phyloP scores from a whole-genome alignment of 2,329 filamentous ascomycete species.

The Fusarium penzigii region DNA sequence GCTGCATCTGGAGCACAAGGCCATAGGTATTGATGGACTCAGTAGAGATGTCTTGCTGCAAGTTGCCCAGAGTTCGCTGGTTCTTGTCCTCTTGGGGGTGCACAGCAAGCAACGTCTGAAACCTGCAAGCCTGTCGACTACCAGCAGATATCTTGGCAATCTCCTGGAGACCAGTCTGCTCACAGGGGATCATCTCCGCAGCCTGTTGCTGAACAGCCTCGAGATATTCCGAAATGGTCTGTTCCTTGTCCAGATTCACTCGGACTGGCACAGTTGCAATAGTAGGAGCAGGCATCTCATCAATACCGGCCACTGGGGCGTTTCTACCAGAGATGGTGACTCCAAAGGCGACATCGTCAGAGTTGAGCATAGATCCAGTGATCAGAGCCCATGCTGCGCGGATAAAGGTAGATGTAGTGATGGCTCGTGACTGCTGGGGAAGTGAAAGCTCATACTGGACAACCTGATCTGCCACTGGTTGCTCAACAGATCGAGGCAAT shows the following conservation, averaged over 20 bases:
- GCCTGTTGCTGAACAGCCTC: conserved; percentile 28
- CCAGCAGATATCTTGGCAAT: conserved; percentile 9
- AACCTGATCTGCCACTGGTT: background rate
- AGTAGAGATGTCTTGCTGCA: background rate
- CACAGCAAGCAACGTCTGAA: conserved; percentile 12
- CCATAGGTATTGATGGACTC: conserved; percentile 1
- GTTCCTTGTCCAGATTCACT: conserved; percentile 27
- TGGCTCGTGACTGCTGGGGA: background rate
- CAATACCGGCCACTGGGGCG: conserved; percentile 6
- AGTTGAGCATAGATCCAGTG: conserved; percentile 4
- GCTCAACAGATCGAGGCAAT: background rate
- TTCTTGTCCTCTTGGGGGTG: conserved; percentile 1
- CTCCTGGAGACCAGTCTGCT: conserved; percentile 19
- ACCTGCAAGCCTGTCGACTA: conserved; percentile 4
- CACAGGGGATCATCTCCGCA: conserved; percentile 20
- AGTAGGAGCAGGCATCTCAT: conserved; percentile 9
- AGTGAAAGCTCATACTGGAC: conserved; percentile 1
- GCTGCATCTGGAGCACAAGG: conserved; percentile 1
- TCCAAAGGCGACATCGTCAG: conserved; percentile 12
- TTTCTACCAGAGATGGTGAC: conserved; percentile 8
- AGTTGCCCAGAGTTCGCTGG: background rate
- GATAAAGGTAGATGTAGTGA: background rate
- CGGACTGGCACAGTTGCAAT: conserved; percentile 25
- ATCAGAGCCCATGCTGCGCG: conserved; percentile 6
- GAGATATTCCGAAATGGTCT: conserved; percentile 43